phyloP scores from a whole-genome alignment of 441 rosid species.

The Erodium chrysanthum region DNA sequence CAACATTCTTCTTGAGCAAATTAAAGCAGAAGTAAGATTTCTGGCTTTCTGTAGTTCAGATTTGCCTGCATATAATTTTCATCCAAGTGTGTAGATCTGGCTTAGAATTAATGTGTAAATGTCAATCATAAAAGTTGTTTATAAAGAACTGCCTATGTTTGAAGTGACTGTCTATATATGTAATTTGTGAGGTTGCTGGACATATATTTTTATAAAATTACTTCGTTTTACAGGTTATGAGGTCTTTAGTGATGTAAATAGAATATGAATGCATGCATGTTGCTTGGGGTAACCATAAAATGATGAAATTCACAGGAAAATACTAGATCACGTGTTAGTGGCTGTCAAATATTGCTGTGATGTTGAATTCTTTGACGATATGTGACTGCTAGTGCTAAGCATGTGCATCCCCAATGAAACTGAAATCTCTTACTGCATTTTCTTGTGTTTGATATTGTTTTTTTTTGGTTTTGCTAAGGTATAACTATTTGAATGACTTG shows the following conservation, averaged over 20 bases:
- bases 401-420: background rate
- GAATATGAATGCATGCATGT: conserved; percentile 4
- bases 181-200: background rate
- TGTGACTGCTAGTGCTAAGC: background rate
- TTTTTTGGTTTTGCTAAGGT: conserved; percentile 41
- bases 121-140: background rate
- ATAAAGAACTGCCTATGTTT: background rate
- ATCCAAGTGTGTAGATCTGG: background rate
- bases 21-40: conserved; percentile 72
- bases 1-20: conserved; percentile 98
- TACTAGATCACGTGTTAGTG: background rate
- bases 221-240: background rate
- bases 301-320: background rate
- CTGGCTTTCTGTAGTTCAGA: background rate
- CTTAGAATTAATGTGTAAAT: background rate
- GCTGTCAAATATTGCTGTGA: background rate
- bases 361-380: background rate
- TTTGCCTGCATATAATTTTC: background rate
- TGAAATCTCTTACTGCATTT: conserved; percentile 1
- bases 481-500: conserved; percentile 85
- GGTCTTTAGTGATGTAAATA: background rate
- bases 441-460: conserved; percentile 3
- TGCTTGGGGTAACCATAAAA: background rate
- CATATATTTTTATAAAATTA: background rate
- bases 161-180: background rate